Evolutionary conservation across 352 stramenopile genomes (phyloP).

Genomic region (Phytophthora tentaculata): DNA sequence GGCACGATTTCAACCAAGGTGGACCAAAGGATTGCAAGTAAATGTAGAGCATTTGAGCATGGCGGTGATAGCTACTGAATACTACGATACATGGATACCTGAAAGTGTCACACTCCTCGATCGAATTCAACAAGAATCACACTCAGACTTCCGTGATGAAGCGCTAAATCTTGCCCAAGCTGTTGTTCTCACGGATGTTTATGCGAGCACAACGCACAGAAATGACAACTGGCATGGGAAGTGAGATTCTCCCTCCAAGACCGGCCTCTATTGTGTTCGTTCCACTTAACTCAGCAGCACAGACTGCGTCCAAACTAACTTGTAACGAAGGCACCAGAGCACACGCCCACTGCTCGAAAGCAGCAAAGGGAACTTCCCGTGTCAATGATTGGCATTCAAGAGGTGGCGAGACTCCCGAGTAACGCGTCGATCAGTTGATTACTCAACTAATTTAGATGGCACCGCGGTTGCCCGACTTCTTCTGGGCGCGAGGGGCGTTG

Average conservation of each 20-base stretch:
- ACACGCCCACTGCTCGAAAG: slow-evolving; percentile 29
- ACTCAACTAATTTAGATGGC: slow-evolving; percentile 75
- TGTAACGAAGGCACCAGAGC: slow-evolving; percentile 28
- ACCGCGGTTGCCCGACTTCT: slow-evolving; percentile 92
- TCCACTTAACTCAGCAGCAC: slow-evolving; percentile 36
- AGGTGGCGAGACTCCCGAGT: slow-evolving; percentile 40
- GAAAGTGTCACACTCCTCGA: too few species aligned
- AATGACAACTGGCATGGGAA: slow-evolving; percentile 31
- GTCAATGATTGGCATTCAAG: slow-evolving; percentile 47
- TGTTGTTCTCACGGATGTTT: too few species aligned
- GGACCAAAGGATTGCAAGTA: too few species aligned
- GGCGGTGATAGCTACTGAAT: too few species aligned
- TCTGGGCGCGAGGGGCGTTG: slow-evolving; percentile 76
- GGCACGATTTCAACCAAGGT: too few species aligned
- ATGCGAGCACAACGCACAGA: neutral
- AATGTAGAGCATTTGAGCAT: too few species aligned
- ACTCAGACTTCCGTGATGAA: too few species aligned
- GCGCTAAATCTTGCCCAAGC: too few species aligned
- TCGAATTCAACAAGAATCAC: too few species aligned
- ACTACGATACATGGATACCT: too few species aligned
- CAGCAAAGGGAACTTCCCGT: slow-evolving; percentile 37
- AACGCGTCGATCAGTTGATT: slow-evolving; percentile 23
- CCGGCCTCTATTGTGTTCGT: slow-evolving; percentile 41
- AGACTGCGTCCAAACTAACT: slow-evolving; percentile 38
- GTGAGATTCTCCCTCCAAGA: slow-evolving; percentile 38